Evolutionary conservation across 148 eudicot species (phyloP).

Genomic region (Rhododendron simsii): DNA sequence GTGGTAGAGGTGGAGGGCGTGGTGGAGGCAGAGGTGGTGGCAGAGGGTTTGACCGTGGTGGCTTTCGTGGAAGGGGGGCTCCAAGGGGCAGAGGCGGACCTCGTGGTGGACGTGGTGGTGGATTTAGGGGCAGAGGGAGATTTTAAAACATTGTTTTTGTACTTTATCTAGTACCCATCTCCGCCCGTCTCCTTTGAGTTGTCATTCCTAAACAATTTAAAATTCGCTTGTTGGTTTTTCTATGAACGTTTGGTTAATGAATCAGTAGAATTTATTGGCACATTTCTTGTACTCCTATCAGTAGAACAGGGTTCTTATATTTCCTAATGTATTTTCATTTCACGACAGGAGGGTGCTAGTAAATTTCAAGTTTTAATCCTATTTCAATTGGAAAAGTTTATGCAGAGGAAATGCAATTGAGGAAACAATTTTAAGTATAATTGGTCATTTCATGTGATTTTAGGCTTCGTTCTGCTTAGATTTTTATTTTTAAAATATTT

Average conservation of each 20-base stretch:
- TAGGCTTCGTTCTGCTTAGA: no score
- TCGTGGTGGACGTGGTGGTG: constrained; percentile 13
- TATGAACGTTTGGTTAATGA: not conserved
- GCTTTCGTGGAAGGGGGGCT: constrained; percentile 26
- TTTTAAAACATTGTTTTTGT: constrained; percentile 9
- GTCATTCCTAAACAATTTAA: not conserved
- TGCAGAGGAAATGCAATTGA: not conserved
- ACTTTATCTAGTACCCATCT: not conserved
- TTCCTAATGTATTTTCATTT: no score
- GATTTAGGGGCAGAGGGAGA: constrained; percentile 21
- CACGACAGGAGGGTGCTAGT: not conserved
- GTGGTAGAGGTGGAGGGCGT: constrained; percentile 51
- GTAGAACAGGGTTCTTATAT: no score
- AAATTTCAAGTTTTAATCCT: not conserved
- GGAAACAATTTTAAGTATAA: not conserved
- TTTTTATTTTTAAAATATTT: no score
- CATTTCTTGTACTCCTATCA: not conserved
- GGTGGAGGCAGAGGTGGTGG: constrained; percentile 50
- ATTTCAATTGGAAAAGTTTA: not conserved
- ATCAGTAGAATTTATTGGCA: not conserved
- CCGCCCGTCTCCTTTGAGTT: not conserved
- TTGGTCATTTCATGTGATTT: not conserved
- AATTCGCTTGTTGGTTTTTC: not conserved
- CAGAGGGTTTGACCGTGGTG: constrained; percentile 23
- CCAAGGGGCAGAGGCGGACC: constrained; percentile 17